Conservation (phyloP, 768 basidiomycete species). For the Russula dissimulans region DNA sequence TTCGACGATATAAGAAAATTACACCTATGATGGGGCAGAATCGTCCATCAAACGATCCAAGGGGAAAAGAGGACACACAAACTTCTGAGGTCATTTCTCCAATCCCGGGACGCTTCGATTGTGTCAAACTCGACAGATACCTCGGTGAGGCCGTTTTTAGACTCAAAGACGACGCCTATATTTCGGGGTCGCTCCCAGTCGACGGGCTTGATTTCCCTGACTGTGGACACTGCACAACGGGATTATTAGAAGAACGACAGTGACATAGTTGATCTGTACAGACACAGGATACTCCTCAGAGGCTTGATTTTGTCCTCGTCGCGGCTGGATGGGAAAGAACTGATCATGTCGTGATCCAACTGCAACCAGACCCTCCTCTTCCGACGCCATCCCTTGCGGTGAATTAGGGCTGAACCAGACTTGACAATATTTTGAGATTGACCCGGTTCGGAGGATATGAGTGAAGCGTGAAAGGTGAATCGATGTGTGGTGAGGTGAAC, state of each 20-base stretch:
- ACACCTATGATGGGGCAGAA: conserved; percentile 27
- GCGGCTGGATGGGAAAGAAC: conserved; percentile 44
- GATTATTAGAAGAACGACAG: background rate
- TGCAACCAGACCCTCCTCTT: conserved; percentile 54
- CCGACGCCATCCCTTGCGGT: conserved; percentile 35
- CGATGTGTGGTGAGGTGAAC: conserved; percentile 60
- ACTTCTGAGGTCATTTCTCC: conserved; percentile 42
- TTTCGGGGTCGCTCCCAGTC: conserved; percentile 38
- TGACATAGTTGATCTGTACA: conserved; percentile 20
- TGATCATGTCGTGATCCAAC: conserved; percentile 50
- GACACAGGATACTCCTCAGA: conserved; percentile 42
- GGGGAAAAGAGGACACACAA: background rate
- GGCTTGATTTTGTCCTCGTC: conserved; percentile 49
- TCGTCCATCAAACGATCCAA: background rate
- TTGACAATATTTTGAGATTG: conserved; percentile 34
- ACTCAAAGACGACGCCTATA: conserved; percentile 32
- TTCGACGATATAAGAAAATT: conserved; percentile 38
- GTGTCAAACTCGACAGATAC: conserved; percentile 47
- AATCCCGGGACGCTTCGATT: conserved; percentile 41
- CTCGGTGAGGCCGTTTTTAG: conserved; percentile 21
- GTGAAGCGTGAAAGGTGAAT: conserved; percentile 53
- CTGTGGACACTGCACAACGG: conserved; percentile 35
- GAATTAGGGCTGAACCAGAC: conserved; percentile 41
- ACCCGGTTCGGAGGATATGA: conserved; percentile 38
- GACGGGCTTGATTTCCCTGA: conserved; percentile 36